phyloP scores from a whole-genome alignment of 2,329 filamentous ascomycete species.

The Nigrospora osmanthi region DNA sequence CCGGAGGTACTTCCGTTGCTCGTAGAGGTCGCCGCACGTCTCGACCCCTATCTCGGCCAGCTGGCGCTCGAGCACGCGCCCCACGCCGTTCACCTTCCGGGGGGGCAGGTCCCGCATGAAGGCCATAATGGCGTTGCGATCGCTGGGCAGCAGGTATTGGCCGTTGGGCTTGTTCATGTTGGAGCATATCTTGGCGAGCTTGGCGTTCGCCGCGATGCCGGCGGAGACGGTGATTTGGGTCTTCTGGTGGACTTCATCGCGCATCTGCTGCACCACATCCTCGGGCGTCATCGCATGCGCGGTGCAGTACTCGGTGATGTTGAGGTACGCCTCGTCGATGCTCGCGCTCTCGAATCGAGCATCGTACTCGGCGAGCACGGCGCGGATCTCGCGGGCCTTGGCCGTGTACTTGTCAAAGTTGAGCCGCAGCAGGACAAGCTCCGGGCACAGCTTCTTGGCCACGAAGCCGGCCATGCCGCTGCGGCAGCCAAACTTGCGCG shows the following conservation, averaged over 20 bases:
- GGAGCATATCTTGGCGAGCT: slow-evolving; percentile 89
- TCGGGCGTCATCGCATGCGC: slow-evolving; percentile 61
- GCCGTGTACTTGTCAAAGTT: slow-evolving; percentile 88
- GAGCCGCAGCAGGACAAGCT: slow-evolving; percentile 71
- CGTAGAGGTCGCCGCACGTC: slow-evolving; percentile 82
- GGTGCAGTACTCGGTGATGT: slow-evolving; percentile 80
- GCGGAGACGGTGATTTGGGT: slow-evolving; percentile 86
- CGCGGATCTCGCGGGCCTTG: slow-evolving; percentile 82
- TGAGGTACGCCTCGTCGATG: slow-evolving; percentile 93
- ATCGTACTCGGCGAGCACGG: slow-evolving; percentile 81
- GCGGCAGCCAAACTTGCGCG: slow-evolving; percentile 81
- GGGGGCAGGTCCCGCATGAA: slow-evolving; percentile 83
- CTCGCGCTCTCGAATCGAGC: slow-evolving; percentile 86
- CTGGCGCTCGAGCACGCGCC: slow-evolving; percentile 86
- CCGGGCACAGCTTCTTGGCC: slow-evolving; percentile 85
- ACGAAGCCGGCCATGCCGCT: slow-evolving; percentile 97
- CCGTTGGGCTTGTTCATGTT: slow-evolving; percentile 97
- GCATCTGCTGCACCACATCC: slow-evolving; percentile 69
- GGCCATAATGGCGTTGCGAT: slow-evolving; percentile 66
- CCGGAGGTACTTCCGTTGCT: slow-evolving; percentile 62
- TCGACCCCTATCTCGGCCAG: slow-evolving; percentile 80
- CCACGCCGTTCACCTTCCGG: slow-evolving; percentile 91
- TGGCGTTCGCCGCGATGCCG: slow-evolving; percentile 88
- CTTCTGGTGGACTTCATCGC: slow-evolving; percentile 65
- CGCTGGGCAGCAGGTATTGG: slow-evolving; percentile 68